Evolutionary conservation across 2,329 filamentous ascomycete genomes (phyloP).

Genomic region (Zasmidium citrigriseum): DNA sequence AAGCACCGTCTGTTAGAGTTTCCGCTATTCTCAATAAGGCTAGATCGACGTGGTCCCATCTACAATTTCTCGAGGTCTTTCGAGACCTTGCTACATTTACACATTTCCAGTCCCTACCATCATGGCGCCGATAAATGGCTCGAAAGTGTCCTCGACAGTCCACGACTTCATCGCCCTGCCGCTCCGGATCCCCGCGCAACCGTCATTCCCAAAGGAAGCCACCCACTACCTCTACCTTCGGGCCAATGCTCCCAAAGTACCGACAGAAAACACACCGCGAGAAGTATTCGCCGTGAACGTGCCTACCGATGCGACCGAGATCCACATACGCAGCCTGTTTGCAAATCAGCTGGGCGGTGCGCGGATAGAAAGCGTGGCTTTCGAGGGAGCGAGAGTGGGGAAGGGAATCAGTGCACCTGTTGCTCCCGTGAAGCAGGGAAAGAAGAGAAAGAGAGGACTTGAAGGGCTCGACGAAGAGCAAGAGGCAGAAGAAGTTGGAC

Average conservation of each 20-base stretch:
- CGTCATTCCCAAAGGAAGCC: constrained; percentile 62
- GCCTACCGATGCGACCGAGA: constrained; percentile 78
- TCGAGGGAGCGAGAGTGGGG: constrained; percentile 63
- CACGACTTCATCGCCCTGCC: constrained; percentile 70
- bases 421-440: constrained; percentile 41
- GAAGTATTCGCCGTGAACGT: constrained; percentile 91
- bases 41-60: too few relatives aligned
- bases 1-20: too few relatives aligned
- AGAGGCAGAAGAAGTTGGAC: constrained; percentile 48
- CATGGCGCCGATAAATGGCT: constrained; percentile 1
- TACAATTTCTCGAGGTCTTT: too few relatives aligned
- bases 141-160: constrained; percentile 37
- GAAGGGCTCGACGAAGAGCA: constrained; percentile 44
- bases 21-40: too few relatives aligned
- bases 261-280: constrained; percentile 70
- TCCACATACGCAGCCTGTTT: constrained; percentile 76
- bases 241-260: constrained; percentile 76
- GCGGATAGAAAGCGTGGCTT: constrained; percentile 74
- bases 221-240: constrained; percentile 87
- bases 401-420: constrained; percentile 38
- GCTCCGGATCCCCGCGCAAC: constrained; percentile 63
- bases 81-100: too few relatives aligned
- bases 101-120: too few relatives aligned
- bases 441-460: constrained; percentile 57
- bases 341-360: constrained; percentile 72